Conservation (phyloP, 768 basidiomycete species). For the Holtermanniella nyarrowii region DNA sequence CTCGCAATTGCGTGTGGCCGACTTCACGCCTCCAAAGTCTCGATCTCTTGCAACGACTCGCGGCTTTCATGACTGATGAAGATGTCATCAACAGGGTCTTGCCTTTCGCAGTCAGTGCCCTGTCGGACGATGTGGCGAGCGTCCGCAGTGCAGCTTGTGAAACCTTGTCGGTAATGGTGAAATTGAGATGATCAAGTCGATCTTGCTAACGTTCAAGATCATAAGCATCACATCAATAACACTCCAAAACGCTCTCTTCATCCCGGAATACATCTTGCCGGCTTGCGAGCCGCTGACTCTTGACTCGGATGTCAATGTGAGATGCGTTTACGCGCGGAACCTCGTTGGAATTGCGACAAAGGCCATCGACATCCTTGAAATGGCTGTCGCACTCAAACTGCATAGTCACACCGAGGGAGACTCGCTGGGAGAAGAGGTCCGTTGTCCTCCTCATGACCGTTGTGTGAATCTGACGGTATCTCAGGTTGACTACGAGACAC, state of each 20-base stretch:
- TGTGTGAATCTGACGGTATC: slow-evolving; percentile 5
- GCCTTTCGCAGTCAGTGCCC: slow-evolving; percentile 78
- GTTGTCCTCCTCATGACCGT: slow-evolving; percentile 19
- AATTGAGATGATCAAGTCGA: neutral
- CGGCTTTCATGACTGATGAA: slow-evolving; percentile 77
- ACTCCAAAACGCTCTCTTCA: slow-evolving; percentile 51
- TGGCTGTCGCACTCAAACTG: slow-evolving; percentile 61
- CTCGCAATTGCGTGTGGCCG: slow-evolving; percentile 75
- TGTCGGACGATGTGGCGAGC: slow-evolving; percentile 71
- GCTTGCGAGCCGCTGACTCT: slow-evolving; percentile 71
- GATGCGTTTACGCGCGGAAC: slow-evolving; percentile 71
- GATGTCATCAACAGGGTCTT: slow-evolving; percentile 87
- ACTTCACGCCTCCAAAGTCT: slow-evolving; percentile 75
- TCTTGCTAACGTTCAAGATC: slow-evolving; percentile 19
- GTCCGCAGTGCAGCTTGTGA: slow-evolving; percentile 57
- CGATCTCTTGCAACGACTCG: slow-evolving; percentile 74
- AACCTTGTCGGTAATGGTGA: slow-evolving; percentile 11
- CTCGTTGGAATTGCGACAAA: slow-evolving; percentile 77
- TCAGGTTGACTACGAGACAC: slow-evolving; percentile 82
- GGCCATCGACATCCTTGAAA: slow-evolving; percentile 78
- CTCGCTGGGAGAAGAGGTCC: slow-evolving; percentile 68
- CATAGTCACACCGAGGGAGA: too few species aligned
- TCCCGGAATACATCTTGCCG: slow-evolving; percentile 92
- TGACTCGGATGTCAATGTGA: slow-evolving; percentile 74
- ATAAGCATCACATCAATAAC: slow-evolving; percentile 36